Base-by-base conservation (phyloP, 768 basidiomycete genomes). In the Mycena galopus region DNA sequence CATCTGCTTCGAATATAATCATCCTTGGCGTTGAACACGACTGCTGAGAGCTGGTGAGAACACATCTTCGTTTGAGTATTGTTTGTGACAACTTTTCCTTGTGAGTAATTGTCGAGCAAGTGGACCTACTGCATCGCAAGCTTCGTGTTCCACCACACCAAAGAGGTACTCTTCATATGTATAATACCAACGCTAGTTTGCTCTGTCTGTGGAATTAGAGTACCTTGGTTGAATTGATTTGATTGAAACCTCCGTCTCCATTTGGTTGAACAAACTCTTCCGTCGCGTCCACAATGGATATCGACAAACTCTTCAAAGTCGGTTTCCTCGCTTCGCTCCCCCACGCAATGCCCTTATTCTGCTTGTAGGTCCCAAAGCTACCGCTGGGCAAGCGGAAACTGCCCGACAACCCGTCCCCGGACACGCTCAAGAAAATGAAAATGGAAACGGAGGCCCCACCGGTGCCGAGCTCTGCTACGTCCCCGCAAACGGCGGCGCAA, bases 361-460 rank as follows among this genome's bases (percentile, higher is more conserved):
- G 63, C 12, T 37, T 33, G 50, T 58, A 93, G 93, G 87, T 91
- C 14, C 92, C 92, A 21, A 93, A 92, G 81, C 84, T 94, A 61
- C 91, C 93, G 4, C 77, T 82, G 1, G 84, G 90, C 75, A 96
- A 95, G 81, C 85, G 94, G 65, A 93, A 90, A 77, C 85, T 95
- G 81, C 90, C 92, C 10, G 92, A 94, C 77, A 90, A 90, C 74
- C 94, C 93, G 30, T 90, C 92, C 3, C 90, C 91, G 3, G 94
- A 94, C n/a, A 88, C 94, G 86, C 84, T 96, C 68, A 96, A 95
- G 83, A 93, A 89, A 81, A 88, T 95, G 87, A 89, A 85, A 76
- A 77, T 92, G 80, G 92, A 93, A 44, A 76, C 79, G 25, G 59
- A 78, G 29, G 73, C 77, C 11, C 62, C 73, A 16, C 67, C 74